Conservation (phyloP, 2,329 filamentous ascomycete genomes). For the Chaetomium sp. region DNA sequence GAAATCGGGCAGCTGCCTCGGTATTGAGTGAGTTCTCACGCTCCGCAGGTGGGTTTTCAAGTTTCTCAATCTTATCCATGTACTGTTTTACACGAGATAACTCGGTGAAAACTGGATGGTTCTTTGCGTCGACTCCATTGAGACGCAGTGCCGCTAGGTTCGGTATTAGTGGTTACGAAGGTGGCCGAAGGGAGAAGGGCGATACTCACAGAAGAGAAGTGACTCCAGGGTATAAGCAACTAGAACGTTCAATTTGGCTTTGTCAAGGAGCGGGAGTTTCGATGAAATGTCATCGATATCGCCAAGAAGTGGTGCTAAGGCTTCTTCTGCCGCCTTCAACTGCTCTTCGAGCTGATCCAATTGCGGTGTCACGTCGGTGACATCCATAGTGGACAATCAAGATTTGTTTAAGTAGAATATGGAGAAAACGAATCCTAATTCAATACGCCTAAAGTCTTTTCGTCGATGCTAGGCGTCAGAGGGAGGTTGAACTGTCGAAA, state of each 20-base stretch:
- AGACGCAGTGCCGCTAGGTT: slow-evolving; percentile 64
- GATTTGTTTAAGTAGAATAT: not conserved
- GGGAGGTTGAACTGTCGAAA: too few species aligned
- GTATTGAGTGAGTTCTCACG: slow-evolving; percentile 58
- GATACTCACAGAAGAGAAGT: slow-evolving; percentile 68
- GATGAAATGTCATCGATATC: slow-evolving; percentile 62
- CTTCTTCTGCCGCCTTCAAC: slow-evolving; percentile 70
- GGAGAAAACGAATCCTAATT: not conserved
- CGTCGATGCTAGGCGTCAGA: too few species aligned
- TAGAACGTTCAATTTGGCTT: slow-evolving; percentile 87
- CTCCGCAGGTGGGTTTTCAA: slow-evolving; percentile 57
- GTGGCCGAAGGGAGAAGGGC: not conserved
- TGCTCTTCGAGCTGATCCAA: slow-evolving; percentile 70
- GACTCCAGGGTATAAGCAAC: slow-evolving; percentile 86
- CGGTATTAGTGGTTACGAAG: slow-evolving; percentile 16
- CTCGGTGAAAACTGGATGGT: slow-evolving; percentile 80
- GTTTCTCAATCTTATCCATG: slow-evolving; percentile 80
- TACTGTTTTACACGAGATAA: slow-evolving; percentile 83
- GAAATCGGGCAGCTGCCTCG: slow-evolving; percentile 70
- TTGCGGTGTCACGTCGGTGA: slow-evolving; percentile 55
- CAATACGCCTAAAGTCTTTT: too few species aligned
- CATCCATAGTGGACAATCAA: slow-evolving; percentile 34
- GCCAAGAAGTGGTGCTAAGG: slow-evolving; percentile 65
- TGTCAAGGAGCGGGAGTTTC: slow-evolving; percentile 85
- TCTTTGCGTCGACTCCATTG: slow-evolving; percentile 71